These are phyloP conservation scores for Lactarius indigo DNA, from an alignment of 768 basidiomycete genomes.

Conservation along the genomic window DNA sequence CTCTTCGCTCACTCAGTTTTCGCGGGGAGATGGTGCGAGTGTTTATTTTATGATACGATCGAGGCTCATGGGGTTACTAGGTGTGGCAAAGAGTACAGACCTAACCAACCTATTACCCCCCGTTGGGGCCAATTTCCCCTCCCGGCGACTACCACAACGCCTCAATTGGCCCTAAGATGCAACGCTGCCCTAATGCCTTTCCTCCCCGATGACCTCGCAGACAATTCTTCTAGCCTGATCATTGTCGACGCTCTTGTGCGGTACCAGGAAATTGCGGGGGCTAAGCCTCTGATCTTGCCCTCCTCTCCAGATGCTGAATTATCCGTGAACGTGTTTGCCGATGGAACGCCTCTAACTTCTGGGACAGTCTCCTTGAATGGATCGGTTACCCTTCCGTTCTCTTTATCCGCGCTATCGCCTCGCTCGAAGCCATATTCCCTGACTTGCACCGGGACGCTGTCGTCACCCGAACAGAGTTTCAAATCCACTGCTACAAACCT, in stretches of 20 bases:
- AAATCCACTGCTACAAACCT: constrained; percentile 31
- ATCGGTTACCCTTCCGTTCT: constrained; percentile 37
- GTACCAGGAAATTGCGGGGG: constrained; percentile 35
- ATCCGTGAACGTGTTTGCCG: constrained; percentile 34
- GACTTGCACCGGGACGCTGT: constrained; percentile 34
- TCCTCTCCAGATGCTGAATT: constrained; percentile 19
- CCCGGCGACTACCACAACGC: constrained; percentile 34
- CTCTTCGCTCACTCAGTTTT: not conserved
- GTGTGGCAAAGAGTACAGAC: constrained; percentile 51
- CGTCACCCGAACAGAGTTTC: constrained; percentile 32
- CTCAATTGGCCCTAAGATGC: constrained; percentile 46
- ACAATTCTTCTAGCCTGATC: constrained; percentile 28
- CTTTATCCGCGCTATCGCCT: constrained; percentile 32
- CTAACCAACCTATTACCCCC: constrained; percentile 38
- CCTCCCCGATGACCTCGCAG: constrained; percentile 37
- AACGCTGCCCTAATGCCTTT: constrained; percentile 47
- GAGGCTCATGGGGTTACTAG: constrained; percentile 22
- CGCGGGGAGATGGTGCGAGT: constrained; percentile 2
- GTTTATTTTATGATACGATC: not conserved
- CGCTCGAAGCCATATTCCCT: constrained; percentile 34
- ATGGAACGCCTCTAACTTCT: constrained; percentile 24
- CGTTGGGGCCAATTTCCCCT: constrained; percentile 45
- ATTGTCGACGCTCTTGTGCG: constrained; percentile 41
- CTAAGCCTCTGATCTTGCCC: constrained; percentile 34
- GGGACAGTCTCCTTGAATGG: constrained; percentile 38